These are phyloP conservation scores for Phanerochaete carnosa DNA, from an alignment of 768 basidiomycete species.

Conservation along the genomic window DNA sequence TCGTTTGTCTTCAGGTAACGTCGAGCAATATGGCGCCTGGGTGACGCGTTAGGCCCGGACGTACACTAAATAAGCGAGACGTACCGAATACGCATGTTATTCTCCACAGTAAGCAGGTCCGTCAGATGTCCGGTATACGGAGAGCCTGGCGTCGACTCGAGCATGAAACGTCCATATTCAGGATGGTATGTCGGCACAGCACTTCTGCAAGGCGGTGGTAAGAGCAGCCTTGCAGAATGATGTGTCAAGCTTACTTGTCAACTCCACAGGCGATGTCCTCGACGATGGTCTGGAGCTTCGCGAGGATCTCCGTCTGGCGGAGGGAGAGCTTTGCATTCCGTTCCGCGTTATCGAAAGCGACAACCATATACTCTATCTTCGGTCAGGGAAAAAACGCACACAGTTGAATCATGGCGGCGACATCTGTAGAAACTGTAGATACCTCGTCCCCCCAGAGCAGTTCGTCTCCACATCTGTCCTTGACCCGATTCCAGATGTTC, in stretches of 20 bases:
- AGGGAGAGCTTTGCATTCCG: constrained; percentile 88
- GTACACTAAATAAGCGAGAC: constrained; percentile 13
- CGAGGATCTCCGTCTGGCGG: constrained; percentile 92
- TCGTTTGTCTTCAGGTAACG: constrained; percentile 83
- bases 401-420: neutral
- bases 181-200: constrained; percentile 92
- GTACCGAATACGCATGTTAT: constrained; percentile 92
- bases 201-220: constrained; percentile 37
- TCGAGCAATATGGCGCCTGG: constrained; percentile 79
- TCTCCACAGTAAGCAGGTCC: constrained; percentile 87
- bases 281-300: constrained; percentile 68
- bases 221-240: neutral
- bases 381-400: constrained; percentile 12
- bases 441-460: constrained; percentile 99
- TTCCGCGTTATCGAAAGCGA: constrained; percentile 72
- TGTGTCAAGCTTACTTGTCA: constrained; percentile 46
- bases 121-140: constrained; percentile 88
- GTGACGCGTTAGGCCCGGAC: neutral
- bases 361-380: constrained; percentile 95
- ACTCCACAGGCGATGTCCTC: constrained; percentile 56
- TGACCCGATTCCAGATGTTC: constrained; percentile 88
- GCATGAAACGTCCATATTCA: constrained; percentile 98
- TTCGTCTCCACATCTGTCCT: constrained; percentile 87
- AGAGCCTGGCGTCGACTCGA: constrained; percentile 94
- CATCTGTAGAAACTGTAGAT: constrained; percentile 12